Conservation (phyloP, 352 stramenopile species). For the Globisporangium megalacanthum region DNA sequence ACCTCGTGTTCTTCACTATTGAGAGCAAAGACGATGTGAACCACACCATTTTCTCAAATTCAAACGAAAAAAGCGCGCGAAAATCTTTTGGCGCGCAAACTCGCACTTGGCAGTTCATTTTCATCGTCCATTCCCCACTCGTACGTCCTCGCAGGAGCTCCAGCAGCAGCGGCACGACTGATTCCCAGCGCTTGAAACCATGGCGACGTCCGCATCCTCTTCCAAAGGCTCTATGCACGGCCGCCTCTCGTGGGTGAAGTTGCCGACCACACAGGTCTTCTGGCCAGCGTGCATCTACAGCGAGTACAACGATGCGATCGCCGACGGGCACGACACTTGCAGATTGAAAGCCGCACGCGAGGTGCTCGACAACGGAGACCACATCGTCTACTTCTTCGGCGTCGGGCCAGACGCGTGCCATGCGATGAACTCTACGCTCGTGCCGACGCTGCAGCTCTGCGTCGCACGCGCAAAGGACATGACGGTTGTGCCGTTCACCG, state of each 20-base stretch:
- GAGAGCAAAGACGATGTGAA: not conserved
- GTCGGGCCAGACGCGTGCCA: constrained; percentile 33
- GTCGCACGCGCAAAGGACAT: constrained; percentile 41
- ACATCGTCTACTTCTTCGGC: constrained; percentile 79
- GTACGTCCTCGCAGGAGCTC: too few species aligned
- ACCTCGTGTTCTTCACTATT: not conserved
- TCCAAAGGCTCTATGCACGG: not conserved
- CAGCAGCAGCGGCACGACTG: too few species aligned
- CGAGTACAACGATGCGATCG: constrained; percentile 38
- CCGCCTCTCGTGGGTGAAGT: constrained; percentile 38
- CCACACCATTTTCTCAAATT: constrained; percentile 6
- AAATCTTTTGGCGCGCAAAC: constrained; percentile 6
- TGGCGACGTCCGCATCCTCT: not conserved
- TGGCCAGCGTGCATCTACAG: constrained; percentile 71
- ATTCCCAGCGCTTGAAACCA: not conserved
- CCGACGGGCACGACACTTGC: constrained; percentile 44
- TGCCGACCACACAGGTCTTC: constrained; percentile 48
- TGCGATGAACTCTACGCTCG: constrained; percentile 10
- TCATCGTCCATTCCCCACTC: too few species aligned
- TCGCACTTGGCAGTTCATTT: not conserved
- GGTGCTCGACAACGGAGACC: constrained; percentile 56
- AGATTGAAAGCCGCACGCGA: constrained; percentile 38
- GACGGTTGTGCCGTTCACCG: constrained; percentile 4
- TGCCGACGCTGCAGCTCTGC: constrained; percentile 48
- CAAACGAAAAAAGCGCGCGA: constrained; percentile 3